These are phyloP conservation scores for Calvatia gigantea DNA, from an alignment of 768 basidiomycete genomes.

Conservation along the genomic window DNA sequence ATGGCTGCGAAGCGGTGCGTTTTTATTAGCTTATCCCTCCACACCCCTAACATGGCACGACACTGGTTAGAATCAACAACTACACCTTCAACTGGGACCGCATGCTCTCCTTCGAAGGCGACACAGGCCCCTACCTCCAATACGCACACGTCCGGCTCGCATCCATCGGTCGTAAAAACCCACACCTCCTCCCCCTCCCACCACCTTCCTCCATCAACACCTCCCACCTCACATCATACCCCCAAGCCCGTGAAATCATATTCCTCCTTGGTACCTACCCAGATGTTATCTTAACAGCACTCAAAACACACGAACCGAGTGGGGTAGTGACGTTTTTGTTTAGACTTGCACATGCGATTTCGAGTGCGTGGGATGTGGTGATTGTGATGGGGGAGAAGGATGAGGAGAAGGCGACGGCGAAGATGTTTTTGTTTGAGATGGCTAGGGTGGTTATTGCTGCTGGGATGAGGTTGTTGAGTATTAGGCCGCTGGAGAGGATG, in stretches of 20 bases:
- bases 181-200: constrained; percentile 75
- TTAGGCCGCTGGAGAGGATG: constrained; percentile 92
- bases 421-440: constrained; percentile 85
- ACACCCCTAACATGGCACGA: not conserved
- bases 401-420: constrained; percentile 70
- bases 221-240: constrained; percentile 56
- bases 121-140: constrained; percentile 92
- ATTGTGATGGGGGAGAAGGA: constrained; percentile 84
- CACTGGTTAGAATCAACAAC: constrained; percentile 74
- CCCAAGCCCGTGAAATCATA: constrained; percentile 76
- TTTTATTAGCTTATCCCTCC: not conserved
- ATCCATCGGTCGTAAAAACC: constrained; percentile 91
- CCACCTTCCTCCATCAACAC: constrained; percentile 64
- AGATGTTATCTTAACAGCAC: constrained; percentile 82
- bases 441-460: constrained; percentile 88
- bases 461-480: constrained; percentile 84
- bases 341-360: constrained; percentile 82
- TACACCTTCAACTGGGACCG: constrained; percentile 93
- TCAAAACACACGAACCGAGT: constrained; percentile 84
- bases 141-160: constrained; percentile 94
- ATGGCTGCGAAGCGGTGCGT: constrained; percentile 89
- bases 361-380: constrained; percentile 88
- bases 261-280: constrained; percentile 89
- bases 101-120: constrained; percentile 93
- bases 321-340: constrained; percentile 91